phyloP scores from a whole-genome alignment of 495 filamentous ascomycete genomes.

The Trichoderma parareesei region DNA sequence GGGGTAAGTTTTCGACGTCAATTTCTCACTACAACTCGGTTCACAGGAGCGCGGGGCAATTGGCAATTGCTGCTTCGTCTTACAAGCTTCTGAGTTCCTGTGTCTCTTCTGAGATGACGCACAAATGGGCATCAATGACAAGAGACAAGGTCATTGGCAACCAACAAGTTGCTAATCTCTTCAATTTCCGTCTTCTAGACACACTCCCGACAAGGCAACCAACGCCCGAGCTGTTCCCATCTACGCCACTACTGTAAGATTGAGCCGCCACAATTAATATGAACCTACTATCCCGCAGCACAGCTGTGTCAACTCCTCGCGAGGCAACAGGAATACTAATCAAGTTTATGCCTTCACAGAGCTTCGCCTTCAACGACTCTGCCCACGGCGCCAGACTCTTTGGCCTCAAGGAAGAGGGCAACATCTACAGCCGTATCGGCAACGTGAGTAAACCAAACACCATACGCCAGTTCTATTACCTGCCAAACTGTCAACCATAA shows the following conservation, averaged over 20 bases:
- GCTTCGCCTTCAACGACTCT: slow-evolving; percentile 91
- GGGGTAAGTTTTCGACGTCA: slow-evolving; percentile 50
- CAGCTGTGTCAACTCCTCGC: not conserved
- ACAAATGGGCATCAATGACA: not conserved
- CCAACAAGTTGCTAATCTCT: not conserved
- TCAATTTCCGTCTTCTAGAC: slow-evolving; percentile 37
- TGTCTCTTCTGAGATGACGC: not conserved
- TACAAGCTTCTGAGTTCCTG: not conserved
- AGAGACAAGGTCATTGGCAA: no score
- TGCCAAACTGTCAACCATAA: not conserved
- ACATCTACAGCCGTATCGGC: slow-evolving; percentile 98
- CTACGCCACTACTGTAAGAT: slow-evolving; percentile 77
- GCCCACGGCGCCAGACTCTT: slow-evolving; percentile 95
- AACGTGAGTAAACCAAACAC: slow-evolving; percentile 44
- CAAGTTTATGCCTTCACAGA: slow-evolving; percentile 37
- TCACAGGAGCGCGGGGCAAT: not conserved
- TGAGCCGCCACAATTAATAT: not conserved
- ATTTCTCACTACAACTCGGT: not conserved
- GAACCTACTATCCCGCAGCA: not conserved
- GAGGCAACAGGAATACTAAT: not conserved
- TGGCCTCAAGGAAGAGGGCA: slow-evolving; percentile 95
- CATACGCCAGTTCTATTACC: no score
- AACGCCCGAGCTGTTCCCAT: slow-evolving; percentile 92
- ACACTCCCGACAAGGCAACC: slow-evolving; percentile 75
- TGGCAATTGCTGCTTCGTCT: no score